A percentile compares a stretch with the other conserved stretches of the same genome.
Conservation (phyloP, 306 rosid species). For the Comarum palustre region DNA sequence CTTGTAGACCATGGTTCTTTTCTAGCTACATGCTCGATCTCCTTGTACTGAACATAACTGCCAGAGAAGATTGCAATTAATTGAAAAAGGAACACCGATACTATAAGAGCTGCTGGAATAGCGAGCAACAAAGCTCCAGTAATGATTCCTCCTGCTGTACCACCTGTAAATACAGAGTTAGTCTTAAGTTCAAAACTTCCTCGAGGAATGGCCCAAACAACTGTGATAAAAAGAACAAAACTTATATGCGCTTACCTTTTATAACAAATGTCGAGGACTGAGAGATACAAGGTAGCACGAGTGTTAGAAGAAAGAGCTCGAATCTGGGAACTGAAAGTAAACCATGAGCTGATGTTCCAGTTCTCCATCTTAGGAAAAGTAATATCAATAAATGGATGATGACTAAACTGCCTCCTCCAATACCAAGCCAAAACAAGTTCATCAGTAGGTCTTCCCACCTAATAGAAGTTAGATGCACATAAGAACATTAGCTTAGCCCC, state of each 20-base stretch:
- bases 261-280: conserved; percentile 57
- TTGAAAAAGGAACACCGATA: conserved; percentile 48
- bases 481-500: neutral
- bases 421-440: conserved; percentile 68
- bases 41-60: conserved; percentile 46
- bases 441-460: conserved; percentile 68
- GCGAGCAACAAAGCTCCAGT: conserved; percentile 52
- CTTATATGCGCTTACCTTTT: conserved; percentile 31
- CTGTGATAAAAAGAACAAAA: neutral
- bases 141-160: conserved; percentile 53
- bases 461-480: conserved; percentile 2
- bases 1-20: conserved; percentile 42
- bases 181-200: conserved; percentile 15
- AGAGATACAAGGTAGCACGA: conserved; percentile 65
- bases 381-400: conserved; percentile 37
- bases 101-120: conserved; percentile 54
- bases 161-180: conserved; percentile 44
- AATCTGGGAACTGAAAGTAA: conserved; percentile 54
- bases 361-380: conserved; percentile 49
- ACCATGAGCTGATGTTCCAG: conserved; percentile 45
- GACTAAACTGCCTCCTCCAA: conserved; percentile 52
- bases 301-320: conserved; percentile 57
- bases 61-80: conserved; percentile 44
- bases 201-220: conserved; percentile 3
- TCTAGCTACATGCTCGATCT: conserved; percentile 31